Evolutionary conservation across 2,329 filamentous ascomycete species (phyloP).

Genomic region (Fusarium mangiferae): DNA sequence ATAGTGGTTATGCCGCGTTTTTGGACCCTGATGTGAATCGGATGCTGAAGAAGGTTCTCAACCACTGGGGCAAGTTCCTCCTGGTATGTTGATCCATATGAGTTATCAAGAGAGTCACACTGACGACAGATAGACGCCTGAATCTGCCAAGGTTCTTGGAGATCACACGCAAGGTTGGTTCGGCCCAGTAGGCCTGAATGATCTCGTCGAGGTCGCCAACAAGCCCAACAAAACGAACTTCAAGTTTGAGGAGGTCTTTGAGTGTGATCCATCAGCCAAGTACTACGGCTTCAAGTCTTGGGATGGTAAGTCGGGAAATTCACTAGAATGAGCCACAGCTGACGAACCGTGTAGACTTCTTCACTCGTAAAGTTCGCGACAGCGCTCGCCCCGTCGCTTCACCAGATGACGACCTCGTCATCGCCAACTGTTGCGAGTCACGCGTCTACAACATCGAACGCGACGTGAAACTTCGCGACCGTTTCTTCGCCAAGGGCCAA

Average conservation of each 20-base stretch:
- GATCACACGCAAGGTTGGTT: slow-evolving; percentile 64
- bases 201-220: slow-evolving; percentile 64
- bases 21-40: slow-evolving; percentile 65
- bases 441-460: slow-evolving; percentile 63
- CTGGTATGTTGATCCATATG: slow-evolving; percentile 47
- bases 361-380: slow-evolving; percentile 67
- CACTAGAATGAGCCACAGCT: rapidly evolving
- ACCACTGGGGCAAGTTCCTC: slow-evolving; percentile 67
- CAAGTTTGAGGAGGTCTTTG: slow-evolving; percentile 69
- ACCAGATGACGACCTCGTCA: slow-evolving; percentile 62
- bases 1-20: slow-evolving; percentile 62
- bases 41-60: slow-evolving; percentile 64
- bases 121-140: slow-evolving; percentile 52
- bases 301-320: slow-evolving; percentile 60
- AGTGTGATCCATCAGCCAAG: slow-evolving; percentile 65
- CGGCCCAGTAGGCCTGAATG: slow-evolving; percentile 57
- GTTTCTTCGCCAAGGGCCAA: slow-evolving; percentile 76
- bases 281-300: slow-evolving; percentile 73
- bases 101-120: background rate
- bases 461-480: slow-evolving; percentile 64
- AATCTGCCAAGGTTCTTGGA: slow-evolving; percentile 63
- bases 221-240: slow-evolving; percentile 53
- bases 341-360: slow-evolving; percentile 72
- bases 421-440: slow-evolving; percentile 74
- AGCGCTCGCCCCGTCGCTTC: slow-evolving; percentile 66